These are phyloP conservation scores for Thalassia testudinum DNA, from an alignment of 116 monocot species.

Conservation along the genomic window DNA sequence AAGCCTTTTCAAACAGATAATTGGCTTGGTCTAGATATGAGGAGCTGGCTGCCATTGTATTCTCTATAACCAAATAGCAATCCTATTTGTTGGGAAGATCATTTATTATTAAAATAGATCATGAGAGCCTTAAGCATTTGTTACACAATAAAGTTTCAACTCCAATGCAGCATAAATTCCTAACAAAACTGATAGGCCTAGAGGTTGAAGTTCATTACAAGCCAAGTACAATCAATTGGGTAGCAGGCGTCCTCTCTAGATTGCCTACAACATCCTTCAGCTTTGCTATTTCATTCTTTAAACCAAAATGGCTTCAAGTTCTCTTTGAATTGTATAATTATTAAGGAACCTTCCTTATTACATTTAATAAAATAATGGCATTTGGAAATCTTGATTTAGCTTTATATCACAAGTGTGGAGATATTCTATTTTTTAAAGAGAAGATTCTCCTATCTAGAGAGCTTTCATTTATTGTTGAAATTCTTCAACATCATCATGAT, in stretches of 20 bases:
- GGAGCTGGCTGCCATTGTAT: not conserved
- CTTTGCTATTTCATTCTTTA: not conserved
- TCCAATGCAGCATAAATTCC: not conserved
- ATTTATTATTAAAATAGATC: not conserved
- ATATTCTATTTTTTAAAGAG: not conserved
- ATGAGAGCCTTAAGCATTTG: not conserved
- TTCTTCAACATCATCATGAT: not conserved
- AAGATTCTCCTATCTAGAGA: not conserved
- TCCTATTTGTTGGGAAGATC: not conserved
- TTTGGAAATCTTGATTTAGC: not conserved
- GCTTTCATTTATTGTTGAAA: not conserved
- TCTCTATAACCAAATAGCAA: not conserved
- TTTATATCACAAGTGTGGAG: not conserved
- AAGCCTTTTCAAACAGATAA: not conserved
- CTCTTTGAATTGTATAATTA: too few relatives aligned
- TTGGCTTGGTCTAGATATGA: not conserved
- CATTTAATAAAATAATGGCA: not conserved
- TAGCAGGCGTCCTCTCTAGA: not conserved
- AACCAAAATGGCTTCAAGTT: not conserved
- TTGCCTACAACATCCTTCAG: too few relatives aligned
- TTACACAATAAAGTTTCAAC: not conserved
- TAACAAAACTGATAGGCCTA: not conserved
- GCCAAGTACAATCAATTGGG: not conserved
- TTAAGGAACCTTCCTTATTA: too few relatives aligned
- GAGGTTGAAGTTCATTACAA: not conserved